These are phyloP conservation scores for Colletotrichum sansevieriae DNA, from an alignment of 2,329 filamentous ascomycete genomes.

Conservation along the genomic window DNA sequence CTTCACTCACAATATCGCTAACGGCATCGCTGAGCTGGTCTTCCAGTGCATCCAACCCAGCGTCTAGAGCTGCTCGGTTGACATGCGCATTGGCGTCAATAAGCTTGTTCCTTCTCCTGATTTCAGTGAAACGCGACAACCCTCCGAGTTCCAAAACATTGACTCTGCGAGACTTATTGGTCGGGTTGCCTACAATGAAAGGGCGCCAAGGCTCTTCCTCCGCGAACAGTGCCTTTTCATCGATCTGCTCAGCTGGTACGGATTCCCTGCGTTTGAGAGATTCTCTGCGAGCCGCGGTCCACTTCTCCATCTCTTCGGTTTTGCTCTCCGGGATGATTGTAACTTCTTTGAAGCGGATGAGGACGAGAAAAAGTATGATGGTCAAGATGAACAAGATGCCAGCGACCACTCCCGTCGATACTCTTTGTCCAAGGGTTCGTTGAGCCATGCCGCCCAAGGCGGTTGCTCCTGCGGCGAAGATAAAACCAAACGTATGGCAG, in stretches of 20 bases:
- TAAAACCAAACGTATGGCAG: conserved; percentile 77
- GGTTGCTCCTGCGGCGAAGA: conserved; percentile 77
- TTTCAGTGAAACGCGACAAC: conserved; percentile 80
- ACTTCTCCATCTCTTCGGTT: conserved; percentile 65
- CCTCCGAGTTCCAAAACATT: conserved; percentile 78
- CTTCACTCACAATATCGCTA: conserved; percentile 51
- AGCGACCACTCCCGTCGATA: conserved; percentile 76
- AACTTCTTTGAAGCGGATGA: conserved; percentile 74
- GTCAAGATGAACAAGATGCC: conserved; percentile 76
- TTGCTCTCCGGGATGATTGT: conserved; percentile 77
- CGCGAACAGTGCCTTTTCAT: conserved; percentile 51
- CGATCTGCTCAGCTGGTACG: conserved; percentile 46
- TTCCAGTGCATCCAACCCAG: conserved; percentile 54
- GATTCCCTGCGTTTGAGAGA: conserved; percentile 61
- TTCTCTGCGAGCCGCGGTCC: conserved; percentile 62
- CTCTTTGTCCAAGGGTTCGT: conserved; percentile 74
- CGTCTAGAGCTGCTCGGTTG: conserved; percentile 52
- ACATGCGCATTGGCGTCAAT: conserved; percentile 60
- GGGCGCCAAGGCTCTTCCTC: conserved; percentile 75
- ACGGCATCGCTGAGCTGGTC: conserved; percentile 53
- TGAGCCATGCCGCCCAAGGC: conserved; percentile 77
- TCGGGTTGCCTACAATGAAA: conserved; percentile 78
- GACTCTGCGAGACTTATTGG: conserved; percentile 76
- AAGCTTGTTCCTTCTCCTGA: conserved; percentile 71
- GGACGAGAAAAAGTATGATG: conserved; percentile 69